Percentiles rank a stretch among this genome's conserved stretches.
These are phyloP conservation scores for Dillenia suffruticosa DNA, from an alignment of 164 flowering plant species.

Conservation along the genomic window DNA sequence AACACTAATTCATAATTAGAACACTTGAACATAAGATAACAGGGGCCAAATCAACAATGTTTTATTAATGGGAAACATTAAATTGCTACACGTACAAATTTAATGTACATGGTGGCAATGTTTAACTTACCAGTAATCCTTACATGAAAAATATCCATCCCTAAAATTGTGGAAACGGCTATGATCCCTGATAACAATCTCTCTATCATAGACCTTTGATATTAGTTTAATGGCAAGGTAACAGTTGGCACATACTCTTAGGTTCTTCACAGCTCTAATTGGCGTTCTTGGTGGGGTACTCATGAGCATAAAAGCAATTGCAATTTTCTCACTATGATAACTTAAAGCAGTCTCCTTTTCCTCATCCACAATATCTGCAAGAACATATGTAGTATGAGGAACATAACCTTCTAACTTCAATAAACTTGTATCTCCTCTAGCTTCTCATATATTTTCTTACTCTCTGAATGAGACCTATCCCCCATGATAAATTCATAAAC, in stretches of 20 bases:
- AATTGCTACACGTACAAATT: too few species aligned
- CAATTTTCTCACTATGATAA: conserved; percentile 38
- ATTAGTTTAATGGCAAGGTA: conserved; percentile 29
- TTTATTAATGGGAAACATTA: too few species aligned
- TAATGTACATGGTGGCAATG: too few species aligned
- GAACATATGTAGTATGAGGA: conserved; percentile 23
- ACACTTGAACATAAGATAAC: too few species aligned
- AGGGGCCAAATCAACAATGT: too few species aligned
- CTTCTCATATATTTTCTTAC: conserved; percentile 24
- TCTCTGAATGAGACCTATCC: conserved; percentile 26
- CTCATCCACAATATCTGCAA: conserved; percentile 34
- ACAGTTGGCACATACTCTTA: conserved; percentile 32
- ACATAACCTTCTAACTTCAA: conserved; percentile 28
- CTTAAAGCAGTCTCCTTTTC: conserved; percentile 28
- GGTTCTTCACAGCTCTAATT: conserved; percentile 30
- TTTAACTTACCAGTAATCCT: conserved; percentile 26
- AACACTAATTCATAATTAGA: too few species aligned
- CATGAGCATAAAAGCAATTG: conserved; percentile 28
- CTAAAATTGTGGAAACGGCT: conserved; percentile 34
- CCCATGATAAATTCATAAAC: conserved; percentile 35
- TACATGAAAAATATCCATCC: conserved; percentile 32
- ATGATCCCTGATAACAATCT: conserved; percentile 29
- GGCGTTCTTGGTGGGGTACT: conserved; percentile 18
- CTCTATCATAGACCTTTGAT: conserved; percentile 22
- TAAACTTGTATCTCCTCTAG: conserved; percentile 24